Percentiles rank a stretch among this genome's conserved stretches.
phyloP scores from a whole-genome alignment of 225 moss, liverwort and hornwort species.

The Lunularia cruciata region DNA sequence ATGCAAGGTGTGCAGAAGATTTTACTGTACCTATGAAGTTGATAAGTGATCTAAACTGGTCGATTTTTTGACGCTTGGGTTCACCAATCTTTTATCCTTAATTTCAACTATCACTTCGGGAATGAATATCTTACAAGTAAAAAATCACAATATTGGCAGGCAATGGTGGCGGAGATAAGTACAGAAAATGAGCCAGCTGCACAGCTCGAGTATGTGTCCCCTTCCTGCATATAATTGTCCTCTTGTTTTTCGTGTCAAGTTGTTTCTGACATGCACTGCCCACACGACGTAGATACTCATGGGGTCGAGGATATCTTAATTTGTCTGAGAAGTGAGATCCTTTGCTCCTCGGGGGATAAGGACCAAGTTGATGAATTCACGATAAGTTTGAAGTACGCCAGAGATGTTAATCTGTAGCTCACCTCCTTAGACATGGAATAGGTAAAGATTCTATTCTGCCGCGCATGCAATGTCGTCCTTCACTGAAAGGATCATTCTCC shows the following conservation, averaged over 20 bases:
- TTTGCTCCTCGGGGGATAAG: too few relatives aligned
- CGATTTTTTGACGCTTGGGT: too few relatives aligned
- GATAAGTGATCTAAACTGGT: too few relatives aligned
- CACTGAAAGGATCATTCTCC: neutral
- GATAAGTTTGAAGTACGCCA: too few relatives aligned
- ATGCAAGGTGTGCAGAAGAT: constrained; percentile 62
- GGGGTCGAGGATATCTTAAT: too few relatives aligned
- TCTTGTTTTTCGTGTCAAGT: neutral
- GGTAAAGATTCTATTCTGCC: neutral
- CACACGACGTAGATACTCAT: too few relatives aligned
- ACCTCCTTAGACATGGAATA: neutral
- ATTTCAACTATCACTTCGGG: too few relatives aligned
- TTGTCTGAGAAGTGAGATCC: too few relatives aligned
- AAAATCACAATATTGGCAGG: constrained; percentile 48
- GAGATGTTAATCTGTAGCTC: neutral
- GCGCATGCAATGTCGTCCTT: neutral
- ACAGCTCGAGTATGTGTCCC: constrained; percentile 70
- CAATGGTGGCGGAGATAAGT: constrained; percentile 89
- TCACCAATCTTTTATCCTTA: too few relatives aligned
- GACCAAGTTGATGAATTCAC: too few relatives aligned
- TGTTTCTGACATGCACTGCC: too few relatives aligned
- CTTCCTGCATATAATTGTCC: neutral
- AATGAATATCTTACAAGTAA: too few relatives aligned
- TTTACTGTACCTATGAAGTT: neutral
- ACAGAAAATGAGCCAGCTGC: constrained; percentile 93